Evolutionary conservation across 2,329 filamentous ascomycete species (phyloP).

Genomic region (Colletotrichum liriopes): DNA sequence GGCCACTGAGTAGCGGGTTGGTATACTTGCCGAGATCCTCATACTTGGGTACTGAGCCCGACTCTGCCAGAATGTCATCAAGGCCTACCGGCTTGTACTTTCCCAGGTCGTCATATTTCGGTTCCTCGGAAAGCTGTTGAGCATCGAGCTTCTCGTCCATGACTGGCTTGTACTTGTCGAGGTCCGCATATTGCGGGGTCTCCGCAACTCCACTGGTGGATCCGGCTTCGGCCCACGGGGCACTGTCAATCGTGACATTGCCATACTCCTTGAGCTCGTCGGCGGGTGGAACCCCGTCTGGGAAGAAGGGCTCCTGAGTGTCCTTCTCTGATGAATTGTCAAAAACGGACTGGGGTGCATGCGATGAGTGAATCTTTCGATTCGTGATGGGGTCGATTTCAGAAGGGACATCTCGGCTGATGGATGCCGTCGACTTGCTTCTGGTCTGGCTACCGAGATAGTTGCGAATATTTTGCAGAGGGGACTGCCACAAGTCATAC

Average conservation of each 20-base stretch:
- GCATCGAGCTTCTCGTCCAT: slow-evolving; percentile 49
- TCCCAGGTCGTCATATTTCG: slow-evolving; percentile 59
- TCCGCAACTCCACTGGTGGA: slow-evolving; percentile 40
- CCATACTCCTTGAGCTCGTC: slow-evolving; percentile 55
- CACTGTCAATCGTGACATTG: slow-evolving; percentile 51
- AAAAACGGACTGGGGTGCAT: slow-evolving; percentile 39
- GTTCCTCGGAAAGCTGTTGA: slow-evolving; percentile 38
- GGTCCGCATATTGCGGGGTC: slow-evolving; percentile 46
- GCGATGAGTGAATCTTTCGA: slow-evolving; percentile 58
- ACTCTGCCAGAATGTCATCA: slow-evolving; percentile 25
- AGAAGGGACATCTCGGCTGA: slow-evolving; percentile 51
- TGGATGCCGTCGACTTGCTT: slow-evolving; percentile 22
- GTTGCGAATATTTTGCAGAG: slow-evolving; percentile 53
- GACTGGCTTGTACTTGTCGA: slow-evolving; percentile 55
- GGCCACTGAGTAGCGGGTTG: slow-evolving; percentile 33
- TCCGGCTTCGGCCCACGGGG: slow-evolving; percentile 43
- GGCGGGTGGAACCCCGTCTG: slow-evolving; percentile 53
- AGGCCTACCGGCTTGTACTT: slow-evolving; percentile 54
- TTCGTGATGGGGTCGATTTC: slow-evolving; percentile 74
- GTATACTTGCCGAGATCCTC: slow-evolving; percentile 56
- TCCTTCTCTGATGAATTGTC: slow-evolving; percentile 23
- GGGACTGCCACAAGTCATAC: slow-evolving; percentile 51
- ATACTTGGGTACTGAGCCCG: slow-evolving; percentile 46
- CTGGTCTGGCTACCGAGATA: slow-evolving; percentile 47
- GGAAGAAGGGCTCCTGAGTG: slow-evolving; percentile 48